phyloP scores from a whole-genome alignment of 2,329 filamentous ascomycete species.

The Xylariomycetidae sp. region DNA sequence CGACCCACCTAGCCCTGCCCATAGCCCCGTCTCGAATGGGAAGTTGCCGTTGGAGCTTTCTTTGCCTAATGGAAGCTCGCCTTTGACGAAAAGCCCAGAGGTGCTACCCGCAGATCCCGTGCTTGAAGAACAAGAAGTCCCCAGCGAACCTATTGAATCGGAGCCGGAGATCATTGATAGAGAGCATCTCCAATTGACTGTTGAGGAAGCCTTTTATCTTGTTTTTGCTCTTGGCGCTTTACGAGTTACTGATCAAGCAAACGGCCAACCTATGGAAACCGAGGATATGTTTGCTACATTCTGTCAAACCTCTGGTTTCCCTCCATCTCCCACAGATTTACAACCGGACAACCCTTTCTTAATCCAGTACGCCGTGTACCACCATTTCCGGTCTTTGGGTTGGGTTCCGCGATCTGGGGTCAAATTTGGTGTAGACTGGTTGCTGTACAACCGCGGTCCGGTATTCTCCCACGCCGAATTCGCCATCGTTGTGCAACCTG shows the following conservation, averaged over 20 bases:
- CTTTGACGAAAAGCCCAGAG: constrained; percentile 9
- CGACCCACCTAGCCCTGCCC: constrained; percentile 47
- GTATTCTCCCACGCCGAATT: constrained; percentile 96
- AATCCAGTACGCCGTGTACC: constrained; percentile 82
- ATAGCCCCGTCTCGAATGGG: constrained; percentile 18
- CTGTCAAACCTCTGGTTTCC: constrained; percentile 65
- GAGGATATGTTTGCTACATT: constrained; percentile 61
- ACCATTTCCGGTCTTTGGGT: constrained; percentile 91
- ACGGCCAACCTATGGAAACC: constrained; percentile 42
- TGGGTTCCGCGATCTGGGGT: constrained; percentile 92
- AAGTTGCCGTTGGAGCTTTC: constrained; percentile 15
- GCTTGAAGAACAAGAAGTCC: constrained; percentile 1
- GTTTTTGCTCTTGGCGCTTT: constrained; percentile 75
- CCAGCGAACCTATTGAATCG: constrained; percentile 1
- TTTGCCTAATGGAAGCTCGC: constrained; percentile 9
- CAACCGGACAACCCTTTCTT: constrained; percentile 80
- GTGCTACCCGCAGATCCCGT: constrained; percentile 4
- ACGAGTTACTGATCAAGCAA: constrained; percentile 50
- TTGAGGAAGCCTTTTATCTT: constrained; percentile 90
- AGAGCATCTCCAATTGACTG: constrained; percentile 88
- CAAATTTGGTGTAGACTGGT: constrained; percentile 91
- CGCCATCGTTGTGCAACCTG: constrained; percentile 76
- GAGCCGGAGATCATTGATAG: constrained; percentile 37
- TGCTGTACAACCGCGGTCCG: constrained; percentile 90
- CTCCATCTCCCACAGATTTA: constrained; percentile 47